These are phyloP conservation scores for maize (Zea mays) DNA, from an alignment of 176 grass and related monocot genomes.

Conservation along the genomic window DNA sequence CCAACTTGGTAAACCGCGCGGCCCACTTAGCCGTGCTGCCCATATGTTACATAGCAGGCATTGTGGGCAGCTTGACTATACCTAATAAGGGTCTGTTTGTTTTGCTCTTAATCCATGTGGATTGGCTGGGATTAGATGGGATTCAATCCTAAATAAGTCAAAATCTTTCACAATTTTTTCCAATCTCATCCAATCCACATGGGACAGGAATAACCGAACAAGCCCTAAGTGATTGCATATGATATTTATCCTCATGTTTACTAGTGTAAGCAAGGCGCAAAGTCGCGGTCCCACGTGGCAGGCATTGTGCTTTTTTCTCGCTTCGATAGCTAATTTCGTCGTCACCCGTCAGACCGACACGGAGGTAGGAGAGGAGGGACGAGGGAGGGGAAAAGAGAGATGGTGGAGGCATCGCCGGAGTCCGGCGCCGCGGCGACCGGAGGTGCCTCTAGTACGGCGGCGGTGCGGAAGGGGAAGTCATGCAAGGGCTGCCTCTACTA, in stretches of 20 bases:
- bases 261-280: neutral
- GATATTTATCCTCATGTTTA: too few relatives aligned
- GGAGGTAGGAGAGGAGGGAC: constrained; percentile 20
- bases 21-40: too few relatives aligned
- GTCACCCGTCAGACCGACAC: neutral
- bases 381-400: constrained; percentile 2
- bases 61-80: too few relatives aligned
- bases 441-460: neutral
- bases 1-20: too few relatives aligned
- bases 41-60: too few relatives aligned
- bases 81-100: too few relatives aligned
- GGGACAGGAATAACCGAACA: too few relatives aligned
- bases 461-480: constrained; percentile 66
- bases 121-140: too few relatives aligned
- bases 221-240: too few relatives aligned
- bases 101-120: too few relatives aligned
- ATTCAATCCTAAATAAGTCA: too few relatives aligned
- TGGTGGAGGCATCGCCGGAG: constrained; percentile 61
- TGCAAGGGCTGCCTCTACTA: constrained; percentile 98
- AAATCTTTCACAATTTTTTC: neutral
- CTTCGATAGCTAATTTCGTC: constrained; percentile 19
- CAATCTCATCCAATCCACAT: too few relatives aligned
- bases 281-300: constrained; percentile 29
- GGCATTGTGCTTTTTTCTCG: constrained; percentile 27
- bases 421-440: constrained; percentile 36